Evolutionary conservation across 805 yeast species (phyloP), one percentile per base, ranked within the genome.

Genomic region (Nakazawaea wyomingensis): DNA sequence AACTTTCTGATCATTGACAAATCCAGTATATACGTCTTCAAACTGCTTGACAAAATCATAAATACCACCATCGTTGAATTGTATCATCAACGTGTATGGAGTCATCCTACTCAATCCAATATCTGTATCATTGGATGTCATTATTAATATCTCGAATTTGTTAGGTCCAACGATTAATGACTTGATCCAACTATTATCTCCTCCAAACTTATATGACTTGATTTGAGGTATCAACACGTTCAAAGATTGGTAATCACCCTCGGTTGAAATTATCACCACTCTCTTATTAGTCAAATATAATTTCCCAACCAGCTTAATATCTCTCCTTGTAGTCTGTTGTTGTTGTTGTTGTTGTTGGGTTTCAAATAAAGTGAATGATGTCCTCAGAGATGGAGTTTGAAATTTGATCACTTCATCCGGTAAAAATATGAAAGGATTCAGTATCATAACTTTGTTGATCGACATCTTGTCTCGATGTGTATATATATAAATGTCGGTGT

Each of bases 151-250:
- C 26, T 42, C 37, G 13, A 36, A 36, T 22, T 14, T 22, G 16
- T 24, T 75, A 17, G 76, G 64, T 0, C 81, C 81, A 50, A 75
- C 13, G 11, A 39, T 69, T 78, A 78, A 74, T 1, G 79, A 78
- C 20, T 30, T 31, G 4, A 29, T 17, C 32, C 32, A 38, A 11
- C 28, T 16, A 30, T 20, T 13, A 30, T 30, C 35, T 13, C 72
- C 61, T 43, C 67, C 64, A 37, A 74, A 50, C 41, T 62, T 59
- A 50, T 69, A 69, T 0, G 68, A 54, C 5, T 49, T 34, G 2
- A 58, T 38, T 30, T 54, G 61, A 1, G 32, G 41, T 34, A 69
- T 64, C 4, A 65, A 63, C 5, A 75, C 47, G 44, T 62, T 57
- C 49, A 75, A 74, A 5, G 68, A 59, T 14, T 65, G 61, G 9